Evolutionary conservation across 495 filamentous ascomycete species (phyloP), one percentile per base, ranked within the genome.

Genomic region (Aspergillus biplanus): DNA sequence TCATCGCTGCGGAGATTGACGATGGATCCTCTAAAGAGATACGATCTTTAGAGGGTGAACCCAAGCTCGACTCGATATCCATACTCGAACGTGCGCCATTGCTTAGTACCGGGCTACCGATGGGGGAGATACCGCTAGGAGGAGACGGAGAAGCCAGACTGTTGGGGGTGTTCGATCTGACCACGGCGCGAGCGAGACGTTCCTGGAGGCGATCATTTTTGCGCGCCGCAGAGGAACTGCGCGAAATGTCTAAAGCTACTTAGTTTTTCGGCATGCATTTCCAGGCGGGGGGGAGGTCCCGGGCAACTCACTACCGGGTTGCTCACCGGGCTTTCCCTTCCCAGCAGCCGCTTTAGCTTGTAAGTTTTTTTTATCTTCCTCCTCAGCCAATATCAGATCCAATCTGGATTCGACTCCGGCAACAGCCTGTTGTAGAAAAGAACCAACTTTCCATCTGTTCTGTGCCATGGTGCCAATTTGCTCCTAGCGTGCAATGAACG

Each of bases 381-480:
- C 85, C 46, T 97, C 93, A 61, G 93, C 88, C 62, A 99, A 82
- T 58, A 99, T 97, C 52, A 85, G 91, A 73, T 99, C 95, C 46
- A 99, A 82, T 52, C 91, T 87, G 61, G 93, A 96, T 77, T 99
- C 95, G 52, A 99, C 90, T 44, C 92, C 92, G 33, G 93, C 92
- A 56, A 97, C 92, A 57, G 94, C 93, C 73, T 96, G 92, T 63
- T 91, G 90, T 52, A 99, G 81, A 69, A 99, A 91, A 33, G 88
- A 90, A 27, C 93, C 91, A 48, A 81, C 71, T 27, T 78, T 78
- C 76, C 78, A 82, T 75, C 74, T 80, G n/a, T 75, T 73, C 44
- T 80, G 78, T 47, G 78, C 66, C 80, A 82, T 82, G 56, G 46
- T 71, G 62, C 54, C 33, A 50, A 16, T 56, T 52, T 35, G 27